phyloP scores from a whole-genome alignment of 1,284 basidiomycete genomes.

The Boletellus dicymbophilus region DNA sequence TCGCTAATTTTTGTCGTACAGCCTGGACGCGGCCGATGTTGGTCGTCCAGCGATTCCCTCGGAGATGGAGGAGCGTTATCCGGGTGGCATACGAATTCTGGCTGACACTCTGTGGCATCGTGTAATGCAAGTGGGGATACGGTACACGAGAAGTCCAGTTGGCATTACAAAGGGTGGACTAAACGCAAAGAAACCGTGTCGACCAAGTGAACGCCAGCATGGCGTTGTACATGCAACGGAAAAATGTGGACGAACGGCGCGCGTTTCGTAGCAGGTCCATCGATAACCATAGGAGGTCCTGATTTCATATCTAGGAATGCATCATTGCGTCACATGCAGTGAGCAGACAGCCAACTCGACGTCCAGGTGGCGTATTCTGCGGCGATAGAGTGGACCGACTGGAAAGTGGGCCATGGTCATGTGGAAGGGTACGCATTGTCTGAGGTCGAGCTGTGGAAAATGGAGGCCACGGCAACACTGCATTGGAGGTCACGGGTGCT shows the following conservation, averaged over 20 bases:
- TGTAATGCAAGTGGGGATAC: conserved; percentile 5
- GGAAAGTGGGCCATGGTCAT: conserved; percentile 10
- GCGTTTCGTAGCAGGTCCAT: conserved; percentile 14
- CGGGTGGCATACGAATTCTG: background rate
- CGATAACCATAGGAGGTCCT: conserved; percentile 26
- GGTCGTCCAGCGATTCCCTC: conserved; percentile 13
- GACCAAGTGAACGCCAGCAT: background rate
- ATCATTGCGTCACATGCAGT: conserved; percentile 18
- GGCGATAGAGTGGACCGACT: conserved; percentile 25
- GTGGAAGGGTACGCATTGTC: conserved; percentile 4
- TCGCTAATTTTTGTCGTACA: conserved; percentile 22
- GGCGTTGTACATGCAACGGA: conserved; percentile 2
- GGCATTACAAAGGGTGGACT: conserved; percentile 4
- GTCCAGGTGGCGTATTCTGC: conserved; percentile 9
- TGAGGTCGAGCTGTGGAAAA: conserved; percentile 9
- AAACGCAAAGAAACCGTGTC: conserved; percentile 6
- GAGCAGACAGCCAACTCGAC: conserved; percentile 9
- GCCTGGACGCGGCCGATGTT: conserved; percentile 11
- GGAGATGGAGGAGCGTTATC: conserved; percentile 21
- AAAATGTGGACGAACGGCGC: conserved; percentile 15
- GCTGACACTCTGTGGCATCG: background rate
- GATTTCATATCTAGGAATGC: conserved; percentile 31
- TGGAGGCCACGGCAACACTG: conserved; percentile 12
- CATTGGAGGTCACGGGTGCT: conserved; percentile 12
- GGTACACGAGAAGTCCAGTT: conserved; percentile 4